A percentile compares a stretch with the other conserved stretches of the same genome.
These are phyloP conservation scores for Leucocoprinus birnbaumii DNA, from an alignment of 768 basidiomycete species.

Conservation along the genomic window DNA sequence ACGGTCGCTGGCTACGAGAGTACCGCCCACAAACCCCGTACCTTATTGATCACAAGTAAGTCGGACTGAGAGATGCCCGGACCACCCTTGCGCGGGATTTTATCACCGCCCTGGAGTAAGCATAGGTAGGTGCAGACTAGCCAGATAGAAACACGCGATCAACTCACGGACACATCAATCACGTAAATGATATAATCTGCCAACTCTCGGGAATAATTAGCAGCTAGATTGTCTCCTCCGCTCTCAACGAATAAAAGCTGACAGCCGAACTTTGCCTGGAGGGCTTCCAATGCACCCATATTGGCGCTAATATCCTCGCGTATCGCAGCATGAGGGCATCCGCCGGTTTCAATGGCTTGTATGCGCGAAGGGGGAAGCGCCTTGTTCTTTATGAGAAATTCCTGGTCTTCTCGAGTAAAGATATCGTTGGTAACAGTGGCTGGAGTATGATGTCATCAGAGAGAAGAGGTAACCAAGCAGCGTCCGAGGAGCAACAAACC, in stretches of 20 bases:
- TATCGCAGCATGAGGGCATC: constrained; percentile 97
- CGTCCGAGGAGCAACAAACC: constrained; percentile 45
- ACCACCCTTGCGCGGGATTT: constrained; percentile 97
- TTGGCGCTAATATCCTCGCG: constrained; percentile 98
- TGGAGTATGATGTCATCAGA: constrained; percentile 6
- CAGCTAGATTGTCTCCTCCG: constrained; percentile 95
- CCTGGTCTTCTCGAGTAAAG: constrained; percentile 97
- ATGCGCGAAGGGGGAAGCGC: constrained; percentile 86
- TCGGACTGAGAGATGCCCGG: constrained; percentile 97
- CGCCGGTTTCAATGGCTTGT: constrained; percentile 95
- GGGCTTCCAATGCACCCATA: constrained; percentile 90
- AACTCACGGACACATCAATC: constrained; percentile 73
- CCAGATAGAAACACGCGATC: neutral
- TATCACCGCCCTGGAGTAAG: constrained; percentile 87
- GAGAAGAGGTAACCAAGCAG: neutral
- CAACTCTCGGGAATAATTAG: constrained; percentile 94
- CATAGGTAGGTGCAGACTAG: neutral
- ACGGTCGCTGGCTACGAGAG: neutral
- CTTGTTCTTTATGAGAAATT: constrained; percentile 91
- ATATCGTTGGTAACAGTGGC: constrained; percentile 99
- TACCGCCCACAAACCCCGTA: constrained; percentile 17
- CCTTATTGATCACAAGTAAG: constrained; percentile 94
- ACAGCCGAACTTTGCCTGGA: constrained; percentile 88
- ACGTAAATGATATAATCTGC: constrained; percentile 98
- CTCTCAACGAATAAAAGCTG: constrained; percentile 94